Evolutionary conservation across 805 yeast species (phyloP), one percentile per base, ranked within the genome.

Genomic region (Nakazawaea wickerhamii): DNA sequence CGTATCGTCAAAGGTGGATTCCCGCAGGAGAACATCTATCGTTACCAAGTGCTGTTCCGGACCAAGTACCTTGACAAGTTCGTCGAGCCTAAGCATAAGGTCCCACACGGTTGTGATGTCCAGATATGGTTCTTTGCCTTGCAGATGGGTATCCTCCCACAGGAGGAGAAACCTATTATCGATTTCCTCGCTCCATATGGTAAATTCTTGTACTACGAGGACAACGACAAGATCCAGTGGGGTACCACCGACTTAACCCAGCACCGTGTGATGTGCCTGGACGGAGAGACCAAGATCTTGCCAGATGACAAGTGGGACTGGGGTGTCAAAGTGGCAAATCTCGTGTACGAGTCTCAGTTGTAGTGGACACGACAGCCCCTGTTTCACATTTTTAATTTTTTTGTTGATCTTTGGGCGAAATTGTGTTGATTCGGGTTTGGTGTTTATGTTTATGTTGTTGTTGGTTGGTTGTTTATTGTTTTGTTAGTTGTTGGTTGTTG

Each of bases 101-200:
- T 64, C 25, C 63, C 67, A 10, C 71, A 67, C 48, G 68, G 60
- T 4, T 57, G 56, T 26, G 71, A 65, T 41, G 47, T 54, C 33
- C 48, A 60, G 11, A 39, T 64, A 27, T 67, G 71, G 71, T 65
- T 61, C 47, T 59, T 55, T 40, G 49, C 48, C 21, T 30, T 58
- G 26, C 48, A 52, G 28, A 56, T 54, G 23, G 61, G 59, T 2
- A 54, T 55, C 41, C 46, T 50, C 1, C 55, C 48, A n/a, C 52
- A 55, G 7, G 71, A 66, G 17, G 39, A 37, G 19, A 14, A 7
- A 7, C 26, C 34, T 13, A 43, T 43, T 15, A 33, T 33, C 18
- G 25, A 33, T 5, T 43, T 33, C 35, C 19, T 43, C 20, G 22
- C 27, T 11, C 45, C 45, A 4, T 43, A 43, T 30, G 26, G 28